Base-by-base conservation (phyloP, 495 filamentous ascomycete genomes). In the Melanomma pulvis-pyrius region DNA sequence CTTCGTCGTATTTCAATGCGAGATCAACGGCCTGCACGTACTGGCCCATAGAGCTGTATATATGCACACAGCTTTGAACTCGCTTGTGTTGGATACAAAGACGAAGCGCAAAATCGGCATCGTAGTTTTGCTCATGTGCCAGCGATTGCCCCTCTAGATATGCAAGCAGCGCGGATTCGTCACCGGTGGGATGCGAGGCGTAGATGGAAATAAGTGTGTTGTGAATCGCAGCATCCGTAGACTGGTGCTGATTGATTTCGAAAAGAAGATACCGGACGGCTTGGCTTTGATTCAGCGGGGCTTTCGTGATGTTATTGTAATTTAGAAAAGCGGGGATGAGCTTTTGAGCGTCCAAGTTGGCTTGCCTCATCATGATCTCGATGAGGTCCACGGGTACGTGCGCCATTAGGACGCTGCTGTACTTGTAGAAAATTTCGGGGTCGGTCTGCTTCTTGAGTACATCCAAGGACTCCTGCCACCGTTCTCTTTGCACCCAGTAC, bases 161-260 rank as follows among this genome's bases (percentile, higher is more conserved):
- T 6, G 86, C 82, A 22, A 97, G 86, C 17, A 98, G 86, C 6
- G 88, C 89, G 2, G 88, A 84, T 77, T 98, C 94, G 52, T 94
- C 90, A 41, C 83, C 79, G 6, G 91, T 91, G 17, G 86, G 81
- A 71, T 94, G 88, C 1, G 93, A 92, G 19, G 94, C 96, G 75
- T 96, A 96, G 54, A 98, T 96, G 47, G 92, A 96, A 63, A 98
- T 91, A 28, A 98, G 84, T 0, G 96, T 98, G 75, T 98, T 98
- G 77, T 98, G 94, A 24, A 98, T 87, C n/a, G 94, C 93, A 5
- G 94, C 86, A 58, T 96, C 90, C 3, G 86, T 83, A 13, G 89
- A 90, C 32, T 89, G 84, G 50, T 92, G 87, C 71, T 96, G 88
- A 75, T 93, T 92, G 71, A 98, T 96, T 67, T 93, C 90, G 75